Evolutionary conservation across 768 basidiomycete genomes (phyloP), one percentile per base, ranked within the genome.

Genomic region (Mycena sanguinolenta): DNA sequence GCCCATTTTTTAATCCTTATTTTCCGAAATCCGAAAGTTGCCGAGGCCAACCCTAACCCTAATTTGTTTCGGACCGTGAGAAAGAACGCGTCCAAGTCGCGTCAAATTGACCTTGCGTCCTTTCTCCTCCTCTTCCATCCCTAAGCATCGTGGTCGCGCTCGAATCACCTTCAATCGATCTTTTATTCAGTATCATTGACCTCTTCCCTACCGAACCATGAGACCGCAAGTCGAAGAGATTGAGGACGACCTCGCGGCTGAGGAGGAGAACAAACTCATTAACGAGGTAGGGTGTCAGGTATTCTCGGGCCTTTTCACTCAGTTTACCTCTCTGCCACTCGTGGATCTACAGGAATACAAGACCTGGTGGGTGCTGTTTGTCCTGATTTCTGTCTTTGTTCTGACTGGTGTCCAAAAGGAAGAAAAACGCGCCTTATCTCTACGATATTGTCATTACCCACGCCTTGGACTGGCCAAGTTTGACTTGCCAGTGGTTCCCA

Each of bases 401-500:
- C 58, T 63, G 38, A 67, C 52, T 12, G 34, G 54, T 54, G 14
- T 55, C 52, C 46, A 63, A 58, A 79, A 96, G 94, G 94, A 96
- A 96, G 87, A 96, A 96, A 84, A 97, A 97, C 82, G 95, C 97
- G 62, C 97, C 97, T 16, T 99, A 97, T 83, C 89, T 99, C 17
- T 99, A 99, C 80, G 98, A 99, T 81, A 87, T 97, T 27, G 95
- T 99, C 73, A 92, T 99, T 76, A 98, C 97, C 1, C 97, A 99
- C 79, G 97, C 97, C 36, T 87, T 99, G 58, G 96, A 98, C 81
- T 99, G 98, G 98, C 98, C 98, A 23, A 95, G 92, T 77, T 79
- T 99, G 77, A 99, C 98, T 6, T 96, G 95, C 79, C 98, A 99
- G 83, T 99, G 98, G 98, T 94, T 99, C 81, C 98, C 98, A 0